Evolutionary conservation across 2,329 filamentous ascomycete species (phyloP).

Genomic region (Claviceps citrina): DNA sequence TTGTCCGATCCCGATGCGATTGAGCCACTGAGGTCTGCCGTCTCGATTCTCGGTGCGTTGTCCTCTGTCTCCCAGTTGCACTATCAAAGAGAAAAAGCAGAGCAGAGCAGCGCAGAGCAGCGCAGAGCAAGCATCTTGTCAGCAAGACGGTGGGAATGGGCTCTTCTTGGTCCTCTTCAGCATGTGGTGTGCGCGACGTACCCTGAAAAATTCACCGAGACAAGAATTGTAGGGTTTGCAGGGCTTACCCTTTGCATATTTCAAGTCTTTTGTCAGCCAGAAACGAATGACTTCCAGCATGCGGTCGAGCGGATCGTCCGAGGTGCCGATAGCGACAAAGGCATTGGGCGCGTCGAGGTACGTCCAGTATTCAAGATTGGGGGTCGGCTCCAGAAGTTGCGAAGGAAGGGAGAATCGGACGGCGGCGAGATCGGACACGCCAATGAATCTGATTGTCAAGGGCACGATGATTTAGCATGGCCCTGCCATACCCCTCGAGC

Average conservation of each 20-base stretch:
- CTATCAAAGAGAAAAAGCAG: slow-evolving; percentile 26
- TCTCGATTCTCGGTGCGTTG: slow-evolving; percentile 50
- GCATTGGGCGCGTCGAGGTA: slow-evolving; percentile 91
- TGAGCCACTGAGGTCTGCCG: slow-evolving; percentile 23
- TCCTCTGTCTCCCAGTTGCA: slow-evolving; percentile 93
- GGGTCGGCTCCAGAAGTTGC: slow-evolving; percentile 86
- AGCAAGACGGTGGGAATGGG: background rate
- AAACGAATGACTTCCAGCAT: slow-evolving; percentile 92
- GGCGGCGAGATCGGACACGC: slow-evolving; percentile 85
- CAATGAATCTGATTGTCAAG: slow-evolving; percentile 87
- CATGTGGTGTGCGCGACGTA: slow-evolving; percentile 29
- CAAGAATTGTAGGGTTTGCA: slow-evolving; percentile 99
- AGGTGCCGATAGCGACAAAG: slow-evolving; percentile 70
- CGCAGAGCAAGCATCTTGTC: background rate
- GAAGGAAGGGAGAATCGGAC: slow-evolving; percentile 93
- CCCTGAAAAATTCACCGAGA: slow-evolving; percentile 90
- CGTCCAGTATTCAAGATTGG: slow-evolving; percentile 98
- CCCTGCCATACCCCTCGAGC: too few relatives aligned
- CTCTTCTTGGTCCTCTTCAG: too few relatives aligned
- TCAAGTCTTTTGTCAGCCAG: slow-evolving; percentile 98
- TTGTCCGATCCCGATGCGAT: slow-evolving; percentile 21
- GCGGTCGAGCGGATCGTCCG: slow-evolving; percentile 77
- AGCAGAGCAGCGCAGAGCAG: too few relatives aligned
- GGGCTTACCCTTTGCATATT: slow-evolving; percentile 95
- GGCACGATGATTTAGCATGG: too few relatives aligned